phyloP scores from a whole-genome alignment of 2,329 filamentous ascomycete genomes.

The Colletotrichum chlorophyti region DNA sequence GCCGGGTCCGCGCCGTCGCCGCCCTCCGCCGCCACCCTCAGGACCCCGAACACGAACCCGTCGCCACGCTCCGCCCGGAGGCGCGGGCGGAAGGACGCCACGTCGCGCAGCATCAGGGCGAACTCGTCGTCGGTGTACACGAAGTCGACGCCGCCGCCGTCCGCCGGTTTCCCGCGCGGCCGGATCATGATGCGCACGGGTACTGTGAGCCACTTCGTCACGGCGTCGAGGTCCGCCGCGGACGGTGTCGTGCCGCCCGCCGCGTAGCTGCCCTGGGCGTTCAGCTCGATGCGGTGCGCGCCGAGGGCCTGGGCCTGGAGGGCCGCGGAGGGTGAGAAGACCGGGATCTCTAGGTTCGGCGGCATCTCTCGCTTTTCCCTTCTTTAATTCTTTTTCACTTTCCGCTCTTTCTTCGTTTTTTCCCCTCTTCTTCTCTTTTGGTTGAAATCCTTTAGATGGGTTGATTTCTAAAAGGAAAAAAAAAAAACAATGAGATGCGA shows the following conservation, averaged over 20 bases:
- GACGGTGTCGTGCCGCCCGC: constrained; percentile 59
- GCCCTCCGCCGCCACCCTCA: constrained; percentile 33
- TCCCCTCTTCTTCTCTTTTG: no score
- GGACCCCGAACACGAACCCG: constrained; percentile 63
- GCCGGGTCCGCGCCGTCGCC: constrained; percentile 16
- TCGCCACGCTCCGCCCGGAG: constrained; percentile 52
- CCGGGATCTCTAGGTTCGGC: constrained; percentile 57
- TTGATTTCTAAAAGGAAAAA: no score
- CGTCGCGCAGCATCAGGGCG: constrained; percentile 45
- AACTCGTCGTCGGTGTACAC: constrained; percentile 55
- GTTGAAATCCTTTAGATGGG: no score
- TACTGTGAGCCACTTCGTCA: constrained; percentile 35
- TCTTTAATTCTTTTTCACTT: not conserved
- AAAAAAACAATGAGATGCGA: no score
- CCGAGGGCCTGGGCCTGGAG: constrained; percentile 48
- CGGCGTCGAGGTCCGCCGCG: constrained; percentile 42
- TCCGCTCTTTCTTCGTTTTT: not conserved
- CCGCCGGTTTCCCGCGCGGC: constrained; percentile 46
- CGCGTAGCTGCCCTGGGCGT: constrained; percentile 56
- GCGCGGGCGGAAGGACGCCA: constrained; percentile 40
- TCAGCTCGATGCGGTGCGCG: constrained; percentile 60
- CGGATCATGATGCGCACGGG: constrained; percentile 64
- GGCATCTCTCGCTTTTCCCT: constrained; percentile 12
- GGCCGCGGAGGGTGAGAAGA: constrained; percentile 55
- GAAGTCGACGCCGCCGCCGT: constrained; percentile 47